Conservation (phyloP, 148 eudicot species). For the Silene uniflora region DNA sequence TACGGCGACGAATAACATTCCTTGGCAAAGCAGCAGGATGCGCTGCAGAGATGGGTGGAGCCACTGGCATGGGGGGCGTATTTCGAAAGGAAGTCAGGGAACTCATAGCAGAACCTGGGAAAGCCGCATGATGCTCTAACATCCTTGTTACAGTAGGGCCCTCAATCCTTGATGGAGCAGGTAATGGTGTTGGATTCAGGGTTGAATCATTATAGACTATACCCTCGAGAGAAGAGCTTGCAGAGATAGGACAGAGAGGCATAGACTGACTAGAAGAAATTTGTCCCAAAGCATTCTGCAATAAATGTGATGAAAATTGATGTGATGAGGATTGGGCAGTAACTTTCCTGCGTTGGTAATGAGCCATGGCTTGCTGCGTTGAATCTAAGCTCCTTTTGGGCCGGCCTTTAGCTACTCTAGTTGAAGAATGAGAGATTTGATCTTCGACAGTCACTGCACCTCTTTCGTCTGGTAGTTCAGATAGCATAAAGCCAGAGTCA, state of each 20-base stretch:
- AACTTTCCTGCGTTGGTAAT: conserved; percentile 18
- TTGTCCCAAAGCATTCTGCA: conserved; percentile 24
- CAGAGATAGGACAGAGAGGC: conserved; percentile 12
- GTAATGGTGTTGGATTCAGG: neutral
- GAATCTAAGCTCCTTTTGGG: conserved; percentile 19
- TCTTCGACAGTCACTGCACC: neutral
- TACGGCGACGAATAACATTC: neutral
- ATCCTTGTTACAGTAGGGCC: neutral
- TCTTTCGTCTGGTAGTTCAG: conserved; percentile 16
- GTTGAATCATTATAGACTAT: conserved; percentile 4
- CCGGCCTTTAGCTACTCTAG: neutral
- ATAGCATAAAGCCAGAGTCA: neutral
- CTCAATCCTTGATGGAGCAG: neutral
- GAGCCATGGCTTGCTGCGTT: neutral
- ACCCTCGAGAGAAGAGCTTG: neutral
- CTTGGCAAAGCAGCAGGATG: neutral
- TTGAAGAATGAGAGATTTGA: conserved; percentile 14
- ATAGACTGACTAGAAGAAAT: neutral
- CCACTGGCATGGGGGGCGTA: neutral
- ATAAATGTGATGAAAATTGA: conserved; percentile 20
- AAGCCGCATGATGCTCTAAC: neutral
- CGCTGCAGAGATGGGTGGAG: neutral
- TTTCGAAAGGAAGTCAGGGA: neutral
- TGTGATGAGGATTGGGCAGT: conserved; percentile 10
- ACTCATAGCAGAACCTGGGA: neutral